phyloP scores from a whole-genome alignment of 768 basidiomycete genomes.

The Lentinula detonsa region DNA sequence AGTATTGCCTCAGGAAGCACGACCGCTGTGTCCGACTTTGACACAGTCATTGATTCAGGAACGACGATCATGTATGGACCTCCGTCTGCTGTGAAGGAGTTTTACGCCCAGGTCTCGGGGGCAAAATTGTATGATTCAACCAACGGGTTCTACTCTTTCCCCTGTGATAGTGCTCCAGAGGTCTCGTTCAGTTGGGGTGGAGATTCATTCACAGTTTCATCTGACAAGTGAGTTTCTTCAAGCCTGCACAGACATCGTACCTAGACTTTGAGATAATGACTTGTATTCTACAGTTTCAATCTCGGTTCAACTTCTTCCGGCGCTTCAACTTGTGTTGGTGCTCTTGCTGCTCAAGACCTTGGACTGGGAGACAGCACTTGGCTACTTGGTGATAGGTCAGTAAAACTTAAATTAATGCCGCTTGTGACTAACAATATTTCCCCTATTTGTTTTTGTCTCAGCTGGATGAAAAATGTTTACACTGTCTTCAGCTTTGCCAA shows the following conservation, averaged over 20 bases:
- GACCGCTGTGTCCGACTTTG: constrained; percentile 10
- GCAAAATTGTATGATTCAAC: constrained; percentile 12
- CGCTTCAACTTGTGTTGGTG: constrained; percentile 29
- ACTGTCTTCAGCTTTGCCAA: constrained; percentile 27
- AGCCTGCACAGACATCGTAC: not conserved
- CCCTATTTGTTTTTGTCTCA: not conserved
- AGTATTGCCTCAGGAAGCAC: constrained; percentile 11
- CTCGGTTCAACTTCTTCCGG: constrained; percentile 28
- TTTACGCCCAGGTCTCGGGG: constrained; percentile 22
- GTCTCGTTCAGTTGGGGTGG: constrained; percentile 33
- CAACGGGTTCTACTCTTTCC: constrained; percentile 21
- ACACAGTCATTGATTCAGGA: constrained; percentile 31
- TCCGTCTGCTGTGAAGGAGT: constrained; percentile 11
- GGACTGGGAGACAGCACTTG: constrained; percentile 19
- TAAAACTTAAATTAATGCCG: not conserved
- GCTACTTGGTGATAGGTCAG: constrained; percentile 25
- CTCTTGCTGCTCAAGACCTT: constrained; percentile 23
- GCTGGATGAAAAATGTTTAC: constrained; percentile 36
- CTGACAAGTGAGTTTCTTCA: constrained; percentile 15
- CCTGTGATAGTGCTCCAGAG: constrained; percentile 19
- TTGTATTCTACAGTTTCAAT: constrained; percentile 25
- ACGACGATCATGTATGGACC: constrained; percentile 27
- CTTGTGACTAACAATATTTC: not conserved
- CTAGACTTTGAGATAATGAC: not conserved
- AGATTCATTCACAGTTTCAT: constrained; percentile 34